Evolutionary conservation across 140 eudicot species (phyloP), one percentile per base, ranked within the genome.

Genomic region (Stevia rebaudiana): DNA sequence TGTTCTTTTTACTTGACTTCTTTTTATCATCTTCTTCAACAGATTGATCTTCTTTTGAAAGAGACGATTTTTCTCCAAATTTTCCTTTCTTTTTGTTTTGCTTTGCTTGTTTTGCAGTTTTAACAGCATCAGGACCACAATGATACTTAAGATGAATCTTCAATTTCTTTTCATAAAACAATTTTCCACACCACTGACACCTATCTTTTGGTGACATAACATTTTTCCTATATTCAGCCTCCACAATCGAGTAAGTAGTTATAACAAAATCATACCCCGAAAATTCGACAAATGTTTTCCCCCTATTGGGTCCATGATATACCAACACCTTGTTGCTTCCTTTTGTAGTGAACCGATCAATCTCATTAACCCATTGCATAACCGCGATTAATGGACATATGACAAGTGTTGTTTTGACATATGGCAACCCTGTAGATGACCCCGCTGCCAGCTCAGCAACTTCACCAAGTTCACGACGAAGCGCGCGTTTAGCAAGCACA

Each of bases 261-360:
- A 92, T 79, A 18, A 92, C 65, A 79, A 92, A 92, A 73, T 92
- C 98, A 71, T 82, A 88, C 50, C 78, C 83, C 0, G 92, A 77
- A 39, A 92, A 81, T 43, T 88, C 78, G 28, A 62, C 33, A 53
- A 70, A 40, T 33, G 61, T 57, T 80, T 78, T 92, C 24, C 48
- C 88, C 74, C 95, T 74, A n/a, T 81, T 83, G 63, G 95, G 82
- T 44, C 98, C 98, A 68, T 92, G 96, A 67, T 92, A 88, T 41
- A 84, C 85, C 48, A 88, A 62, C 23, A 81, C 78, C 80, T 79
- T 83, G 73, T 75, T 85, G 83, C 96, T 92, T 53, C 96, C 98
- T 76, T 83, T 73, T 22, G 65, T 30, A 60, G 96, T 92, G 72
- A 83, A 92, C 0, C 91, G 79, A 3, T 81, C 77, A 63, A 92